phyloP scores from a whole-genome alignment of 192 early-diverging fungal species.

The Piromyces sp. region DNA sequence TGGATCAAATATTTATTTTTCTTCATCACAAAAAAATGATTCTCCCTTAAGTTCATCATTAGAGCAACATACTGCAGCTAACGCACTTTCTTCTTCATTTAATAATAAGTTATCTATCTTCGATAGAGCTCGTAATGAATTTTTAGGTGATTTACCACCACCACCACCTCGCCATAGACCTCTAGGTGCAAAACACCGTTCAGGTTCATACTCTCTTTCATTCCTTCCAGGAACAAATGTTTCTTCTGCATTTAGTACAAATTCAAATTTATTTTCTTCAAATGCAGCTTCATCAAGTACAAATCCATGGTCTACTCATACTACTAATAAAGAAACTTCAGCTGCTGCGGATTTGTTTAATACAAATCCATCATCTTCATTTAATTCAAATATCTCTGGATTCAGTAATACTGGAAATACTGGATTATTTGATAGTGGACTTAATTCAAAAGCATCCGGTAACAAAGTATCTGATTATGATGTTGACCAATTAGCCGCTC shows the following conservation, averaged over 20 bases:
- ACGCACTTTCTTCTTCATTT: background rate
- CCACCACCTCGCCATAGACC: background rate
- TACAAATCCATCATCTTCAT: background rate
- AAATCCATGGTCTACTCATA: background rate
- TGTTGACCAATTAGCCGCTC: slow-evolving; percentile 27
- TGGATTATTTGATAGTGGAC: background rate
- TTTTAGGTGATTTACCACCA: background rate
- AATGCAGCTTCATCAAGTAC: background rate
- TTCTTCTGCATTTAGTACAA: background rate
- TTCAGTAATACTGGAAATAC: background rate
- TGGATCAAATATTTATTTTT: background rate
- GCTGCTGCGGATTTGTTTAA: background rate
- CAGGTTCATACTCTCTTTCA: background rate
- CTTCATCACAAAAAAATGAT: background rate
- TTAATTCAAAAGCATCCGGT: background rate
- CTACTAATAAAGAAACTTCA: background rate
- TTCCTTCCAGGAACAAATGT: background rate
- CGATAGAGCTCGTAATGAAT: background rate
- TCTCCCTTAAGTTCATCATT: background rate
- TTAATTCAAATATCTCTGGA: background rate
- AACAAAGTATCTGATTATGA: background rate
- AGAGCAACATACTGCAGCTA: background rate
- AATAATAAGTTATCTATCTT: background rate
- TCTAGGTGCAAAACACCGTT: background rate
- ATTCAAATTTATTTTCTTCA: background rate